Conservation (phyloP, 1,139 yeast species). For the Zygoascus sp. region DNA sequence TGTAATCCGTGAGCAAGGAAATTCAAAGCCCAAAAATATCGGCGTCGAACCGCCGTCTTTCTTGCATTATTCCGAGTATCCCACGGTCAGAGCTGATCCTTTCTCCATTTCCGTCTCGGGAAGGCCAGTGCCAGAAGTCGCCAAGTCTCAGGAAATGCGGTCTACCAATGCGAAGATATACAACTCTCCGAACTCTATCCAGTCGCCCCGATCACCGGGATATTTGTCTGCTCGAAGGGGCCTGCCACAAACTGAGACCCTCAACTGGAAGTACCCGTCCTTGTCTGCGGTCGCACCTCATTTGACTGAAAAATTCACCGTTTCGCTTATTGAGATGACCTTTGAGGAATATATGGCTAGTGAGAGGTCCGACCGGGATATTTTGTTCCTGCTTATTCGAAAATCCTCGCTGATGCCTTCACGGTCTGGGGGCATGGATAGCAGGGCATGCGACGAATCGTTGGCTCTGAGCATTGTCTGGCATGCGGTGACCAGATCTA, state of each 20-base stretch:
- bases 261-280: conserved; percentile 7
- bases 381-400: conserved; percentile 7
- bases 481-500: conserved; percentile 8
- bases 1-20: background rate
- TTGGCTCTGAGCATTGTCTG: conserved; percentile 9
- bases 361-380: conserved; percentile 5
- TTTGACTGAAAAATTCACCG: conserved; percentile 4
- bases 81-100: conserved; percentile 9
- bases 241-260: conserved; percentile 2
- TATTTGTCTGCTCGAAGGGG: conserved; percentile 2
- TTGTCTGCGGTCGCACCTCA: conserved; percentile 8
- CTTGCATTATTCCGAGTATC: conserved; percentile 9
- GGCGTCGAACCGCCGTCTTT: conserved; percentile 7
- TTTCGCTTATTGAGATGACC: background rate
- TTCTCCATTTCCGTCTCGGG: background rate
- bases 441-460: conserved; percentile 2
- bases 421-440: background rate
- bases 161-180: background rate
- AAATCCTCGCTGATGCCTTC: conserved; percentile 5
- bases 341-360: conserved; percentile 9
- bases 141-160: background rate
- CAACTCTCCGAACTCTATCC: background rate
- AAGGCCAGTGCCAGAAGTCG: background rate
- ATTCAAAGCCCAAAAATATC: background rate
- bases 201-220: background rate